Evolutionary conservation across 805 yeast genomes (phyloP).

Genomic region (Yamadazyma insecticola): DNA sequence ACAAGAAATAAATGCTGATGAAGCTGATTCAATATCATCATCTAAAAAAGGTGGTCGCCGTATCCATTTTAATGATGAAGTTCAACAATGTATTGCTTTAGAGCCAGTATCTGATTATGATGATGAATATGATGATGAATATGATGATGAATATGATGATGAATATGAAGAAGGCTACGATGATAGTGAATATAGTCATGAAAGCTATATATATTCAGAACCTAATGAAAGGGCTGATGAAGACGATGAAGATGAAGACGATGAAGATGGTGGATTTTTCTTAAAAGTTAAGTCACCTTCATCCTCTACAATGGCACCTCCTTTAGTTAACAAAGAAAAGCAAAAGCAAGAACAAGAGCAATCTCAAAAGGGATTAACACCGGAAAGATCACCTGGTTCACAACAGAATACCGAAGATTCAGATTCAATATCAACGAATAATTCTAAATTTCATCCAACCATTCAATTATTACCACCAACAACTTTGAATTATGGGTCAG

Average conservation of each 20-base stretch:
- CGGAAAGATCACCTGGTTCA: conserved; percentile 6
- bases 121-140: conserved; percentile 16
- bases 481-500: conserved; percentile 69
- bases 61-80: conserved; percentile 91
- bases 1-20: not conserved
- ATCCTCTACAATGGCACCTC: conserved; percentile 23
- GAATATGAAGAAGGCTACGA: conserved; percentile 28
- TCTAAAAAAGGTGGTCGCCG: conserved; percentile 40
- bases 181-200: conserved; percentile 13
- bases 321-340: conserved; percentile 9
- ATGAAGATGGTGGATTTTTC: conserved; percentile 68
- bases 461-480: conserved; percentile 86
- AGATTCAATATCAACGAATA: conserved; percentile 26
- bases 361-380: not conserved
- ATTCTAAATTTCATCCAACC: conserved; percentile 39
- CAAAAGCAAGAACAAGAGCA: conserved; percentile 11
- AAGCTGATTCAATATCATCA: not conserved
- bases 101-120: conserved; percentile 39
- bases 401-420: conserved; percentile 20
- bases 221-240: conserved; percentile 20
- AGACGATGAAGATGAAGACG: conserved; percentile 43
- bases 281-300: conserved; percentile 46
- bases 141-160: conserved; percentile 16
- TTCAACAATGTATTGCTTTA: conserved; percentile 88
- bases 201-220: conserved; percentile 10